Evolutionary conservation across 1,284 basidiomycete species (phyloP), one percentile per base, ranked within the genome.

Genomic region (Ganoderma lucidum): DNA sequence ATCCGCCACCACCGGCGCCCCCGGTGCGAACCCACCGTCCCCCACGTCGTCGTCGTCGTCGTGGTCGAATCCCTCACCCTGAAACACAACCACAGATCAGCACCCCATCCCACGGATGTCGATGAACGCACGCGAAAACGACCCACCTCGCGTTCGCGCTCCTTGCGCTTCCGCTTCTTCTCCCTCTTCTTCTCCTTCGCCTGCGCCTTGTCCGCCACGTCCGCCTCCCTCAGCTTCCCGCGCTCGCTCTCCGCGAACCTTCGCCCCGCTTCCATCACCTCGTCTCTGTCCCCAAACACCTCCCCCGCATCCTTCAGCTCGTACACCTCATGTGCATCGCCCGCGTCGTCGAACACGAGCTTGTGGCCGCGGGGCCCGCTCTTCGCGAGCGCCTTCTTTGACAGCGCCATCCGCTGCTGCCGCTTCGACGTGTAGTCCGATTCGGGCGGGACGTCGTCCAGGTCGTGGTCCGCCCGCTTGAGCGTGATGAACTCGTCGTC

Each of bases 401-500:
- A 93, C 71, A 83, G 84, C 1, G 91, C 91, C 74, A 94, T 84
- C 80, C 92, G 90, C 58, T 88, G 82, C 77, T 94, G 92, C 53
- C 84, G 88, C 78, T 86, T 91, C 71, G 83, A 88, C 41, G 83
- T 75, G 71, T 87, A 84, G 2, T 81, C 83, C 32, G 79, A 78
- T 81, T 88, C 78, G 23, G 80, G 70, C 23, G 76, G 77, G 1
- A 73, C 77, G 53, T 83, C 83, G 30, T 85, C 82, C 15, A 97
- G 84, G 23, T 91, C 92, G 80, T 99, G 97, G 78, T 99, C 89
- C 0, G 91, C 91, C 9, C 97, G 93, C 78, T 96, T 96, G 72
- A 99, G 88, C 0, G 95, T 97, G 79, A 99, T 94, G 77, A 99
- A 97, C 70, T 98, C 97, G 74, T 91, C 91, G 6, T 92, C 93